Evolutionary conservation across 345 rosid genomes (phyloP).

Genomic region (Eucalyptus pauciflora): DNA sequence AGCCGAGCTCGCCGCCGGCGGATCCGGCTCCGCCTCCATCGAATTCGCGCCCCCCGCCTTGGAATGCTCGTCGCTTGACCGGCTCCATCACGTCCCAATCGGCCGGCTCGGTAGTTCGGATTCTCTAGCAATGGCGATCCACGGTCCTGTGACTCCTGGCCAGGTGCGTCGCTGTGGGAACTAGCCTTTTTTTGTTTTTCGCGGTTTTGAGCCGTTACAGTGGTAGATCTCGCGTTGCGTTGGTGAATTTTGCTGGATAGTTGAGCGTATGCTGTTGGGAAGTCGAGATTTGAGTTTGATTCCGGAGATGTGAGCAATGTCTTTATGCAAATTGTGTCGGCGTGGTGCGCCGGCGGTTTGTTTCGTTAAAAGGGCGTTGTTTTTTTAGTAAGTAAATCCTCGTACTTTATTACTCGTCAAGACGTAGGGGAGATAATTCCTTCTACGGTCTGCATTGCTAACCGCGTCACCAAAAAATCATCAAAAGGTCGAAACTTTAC

Average conservation of each 20-base stretch:
- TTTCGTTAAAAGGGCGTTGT: background rate
- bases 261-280: background rate
- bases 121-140: slow-evolving; percentile 20
- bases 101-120: background rate
- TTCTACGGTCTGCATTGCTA: background rate
- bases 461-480: background rate
- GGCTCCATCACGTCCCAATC: background rate
- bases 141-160: slow-evolving; percentile 53
- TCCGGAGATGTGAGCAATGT: background rate
- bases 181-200: background rate
- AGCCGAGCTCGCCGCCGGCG: background rate
- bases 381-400: background rate
- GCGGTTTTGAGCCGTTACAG: background rate
- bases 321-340: background rate
- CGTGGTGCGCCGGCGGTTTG: background rate
- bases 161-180: slow-evolving; percentile 35
- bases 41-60: background rate
- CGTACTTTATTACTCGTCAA: background rate
- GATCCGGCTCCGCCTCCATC: background rate
- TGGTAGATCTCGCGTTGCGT: background rate
- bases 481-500: background rate
- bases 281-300: background rate
- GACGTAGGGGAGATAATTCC: background rate
- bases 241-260: background rate
- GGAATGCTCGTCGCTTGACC: background rate